Conservation (phyloP, 192 early-diverging fungal species). For the Umbelopsis sp. region DNA sequence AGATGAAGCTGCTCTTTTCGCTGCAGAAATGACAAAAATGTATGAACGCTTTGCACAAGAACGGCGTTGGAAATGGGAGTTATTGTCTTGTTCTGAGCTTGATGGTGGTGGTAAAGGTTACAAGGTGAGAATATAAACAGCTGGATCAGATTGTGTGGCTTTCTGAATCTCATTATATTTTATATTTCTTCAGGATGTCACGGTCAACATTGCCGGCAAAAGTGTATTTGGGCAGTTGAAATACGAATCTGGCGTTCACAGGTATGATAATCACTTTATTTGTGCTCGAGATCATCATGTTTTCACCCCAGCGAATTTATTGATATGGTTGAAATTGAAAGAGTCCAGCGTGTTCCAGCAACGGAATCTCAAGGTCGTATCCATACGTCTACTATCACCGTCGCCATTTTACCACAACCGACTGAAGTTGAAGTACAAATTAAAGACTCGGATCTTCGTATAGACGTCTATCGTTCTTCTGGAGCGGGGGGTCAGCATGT, state of each 20-base stretch:
- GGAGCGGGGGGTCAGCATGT: constrained; percentile 94
- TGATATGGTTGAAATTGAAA: background rate
- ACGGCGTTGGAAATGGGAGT: constrained; percentile 66
- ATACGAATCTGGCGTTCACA: constrained; percentile 81
- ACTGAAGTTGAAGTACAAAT: constrained; percentile 72
- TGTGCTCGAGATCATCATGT: too few relatives aligned
- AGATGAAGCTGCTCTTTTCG: constrained; percentile 77
- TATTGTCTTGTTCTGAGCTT: constrained; percentile 50
- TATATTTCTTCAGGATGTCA: constrained; percentile 50
- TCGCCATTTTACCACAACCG: constrained; percentile 78
- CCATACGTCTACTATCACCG: constrained; percentile 78
- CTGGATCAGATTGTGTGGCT: background rate
- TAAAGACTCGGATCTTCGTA: constrained; percentile 63
- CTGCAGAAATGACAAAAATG: constrained; percentile 70
- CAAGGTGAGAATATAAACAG: constrained; percentile 39
- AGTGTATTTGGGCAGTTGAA: constrained; percentile 75
- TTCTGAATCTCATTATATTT: background rate
- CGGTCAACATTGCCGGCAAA: constrained; percentile 64
- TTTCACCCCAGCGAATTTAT: background rate
- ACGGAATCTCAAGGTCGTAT: constrained; percentile 78
- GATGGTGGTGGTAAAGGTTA: constrained; percentile 41
- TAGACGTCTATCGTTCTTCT: constrained; percentile 75
- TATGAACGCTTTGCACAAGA: constrained; percentile 69
- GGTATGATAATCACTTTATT: constrained; percentile 9
- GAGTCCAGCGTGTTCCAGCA: constrained; percentile 81